These are phyloP conservation scores for Spathaspora hagerdaliae DNA, from an alignment of 805 yeast species.

Conservation along the genomic window DNA sequence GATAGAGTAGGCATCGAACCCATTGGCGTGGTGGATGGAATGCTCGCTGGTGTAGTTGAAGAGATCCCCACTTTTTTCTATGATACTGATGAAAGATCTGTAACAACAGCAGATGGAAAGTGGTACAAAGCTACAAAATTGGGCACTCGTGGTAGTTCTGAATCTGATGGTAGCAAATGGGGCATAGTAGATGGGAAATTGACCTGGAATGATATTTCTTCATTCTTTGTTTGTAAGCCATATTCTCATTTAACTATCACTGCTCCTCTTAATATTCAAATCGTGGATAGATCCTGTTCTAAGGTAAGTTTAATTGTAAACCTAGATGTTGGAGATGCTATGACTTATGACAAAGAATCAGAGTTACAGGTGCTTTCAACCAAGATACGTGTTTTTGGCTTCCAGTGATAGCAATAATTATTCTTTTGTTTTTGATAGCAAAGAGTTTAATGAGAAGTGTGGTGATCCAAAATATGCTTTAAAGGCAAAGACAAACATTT, in stretches of 20 bases:
- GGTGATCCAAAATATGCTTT: too few species aligned
- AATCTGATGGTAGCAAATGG: neutral
- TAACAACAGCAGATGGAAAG: neutral
- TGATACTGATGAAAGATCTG: neutral
- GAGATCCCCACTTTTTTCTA: neutral
- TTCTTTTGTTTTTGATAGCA: too few species aligned
- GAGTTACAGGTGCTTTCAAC: too few species aligned
- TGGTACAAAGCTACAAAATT: neutral
- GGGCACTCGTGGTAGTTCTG: neutral
- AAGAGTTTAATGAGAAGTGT: too few species aligned
- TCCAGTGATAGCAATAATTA: too few species aligned
- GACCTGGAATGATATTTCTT: neutral
- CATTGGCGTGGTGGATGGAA: neutral
- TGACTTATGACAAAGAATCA: too few species aligned
- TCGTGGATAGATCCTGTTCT: neutral
- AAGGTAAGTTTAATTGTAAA: neutral
- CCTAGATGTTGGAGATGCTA: too few species aligned
- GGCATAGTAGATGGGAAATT: neutral
- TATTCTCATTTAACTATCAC: too few species aligned
- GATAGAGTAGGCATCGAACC: neutral
- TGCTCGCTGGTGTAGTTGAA: neutral
- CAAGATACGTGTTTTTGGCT: too few species aligned
- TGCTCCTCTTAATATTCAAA: neutral
- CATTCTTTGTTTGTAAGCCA: neutral
- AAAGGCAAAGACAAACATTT: too few species aligned